Percentiles rank a stretch among this genome's conserved stretches.
These are phyloP conservation scores for Scedosporium minutisporum DNA, from an alignment of 2,329 filamentous ascomycete genomes.

Conservation along the genomic window DNA sequence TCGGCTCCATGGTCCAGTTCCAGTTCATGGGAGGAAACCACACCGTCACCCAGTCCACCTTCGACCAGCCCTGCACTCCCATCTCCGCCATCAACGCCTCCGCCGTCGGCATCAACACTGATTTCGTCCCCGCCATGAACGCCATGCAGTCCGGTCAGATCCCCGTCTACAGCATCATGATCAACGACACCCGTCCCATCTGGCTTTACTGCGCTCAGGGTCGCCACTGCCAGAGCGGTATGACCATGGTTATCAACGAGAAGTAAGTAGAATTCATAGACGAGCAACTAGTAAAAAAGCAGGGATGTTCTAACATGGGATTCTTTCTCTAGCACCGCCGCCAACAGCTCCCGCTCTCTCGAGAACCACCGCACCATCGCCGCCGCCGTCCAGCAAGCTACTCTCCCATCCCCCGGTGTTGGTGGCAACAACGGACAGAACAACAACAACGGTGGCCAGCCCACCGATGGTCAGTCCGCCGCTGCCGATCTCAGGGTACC, in stretches of 20 bases:
- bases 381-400: constrained; percentile 19
- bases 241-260: constrained; percentile 69
- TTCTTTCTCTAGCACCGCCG: constrained; percentile 26
- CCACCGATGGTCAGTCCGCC: constrained; percentile 5
- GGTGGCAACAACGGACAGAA: constrained; percentile 1
- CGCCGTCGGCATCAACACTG: constrained; percentile 53
- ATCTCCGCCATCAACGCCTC: constrained; percentile 42
- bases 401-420: constrained; percentile 13
- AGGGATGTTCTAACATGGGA: neutral
- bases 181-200: constrained; percentile 60
- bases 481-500: constrained; percentile 27
- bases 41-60: constrained; percentile 69
- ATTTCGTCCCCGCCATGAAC: constrained; percentile 55
- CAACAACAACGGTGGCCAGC: neutral
- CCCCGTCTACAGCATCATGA: constrained; percentile 60
- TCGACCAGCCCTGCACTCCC: constrained; percentile 49
- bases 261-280: constrained; percentile 37
- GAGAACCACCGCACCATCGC: constrained; percentile 35
- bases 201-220: constrained; percentile 73
- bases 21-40: constrained; percentile 62
- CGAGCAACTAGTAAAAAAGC: neutral
- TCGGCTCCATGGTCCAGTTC: constrained; percentile 58
- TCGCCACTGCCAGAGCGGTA: constrained; percentile 65
- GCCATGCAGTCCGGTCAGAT: constrained; percentile 37
- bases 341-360: constrained; percentile 44